These are phyloP conservation scores for Teunomyces stri DNA, from an alignment of 805 yeast species.

Conservation along the genomic window DNA sequence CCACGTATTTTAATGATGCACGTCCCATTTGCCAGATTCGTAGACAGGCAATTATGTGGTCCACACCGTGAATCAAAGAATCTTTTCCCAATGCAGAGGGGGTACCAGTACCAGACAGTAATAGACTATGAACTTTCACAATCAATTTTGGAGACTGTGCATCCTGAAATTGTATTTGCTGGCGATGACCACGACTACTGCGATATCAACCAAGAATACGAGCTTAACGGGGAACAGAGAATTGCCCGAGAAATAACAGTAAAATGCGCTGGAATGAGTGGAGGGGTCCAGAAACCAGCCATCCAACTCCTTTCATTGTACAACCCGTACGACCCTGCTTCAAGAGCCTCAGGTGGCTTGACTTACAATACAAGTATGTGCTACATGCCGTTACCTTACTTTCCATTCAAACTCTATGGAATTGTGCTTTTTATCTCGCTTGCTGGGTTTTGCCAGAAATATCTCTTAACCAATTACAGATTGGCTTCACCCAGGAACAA, in stretches of 20 bases:
- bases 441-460: slow-evolving; percentile 11
- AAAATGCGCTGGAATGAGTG: slow-evolving; percentile 88
- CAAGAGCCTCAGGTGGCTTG: slow-evolving; percentile 2
- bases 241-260: slow-evolving; percentile 67
- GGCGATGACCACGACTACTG: slow-evolving; percentile 99
- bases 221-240: slow-evolving; percentile 12
- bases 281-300: slow-evolving; percentile 85
- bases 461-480: slow-evolving; percentile 6
- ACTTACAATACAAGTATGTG: slow-evolving; percentile 49
- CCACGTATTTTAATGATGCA: slow-evolving; percentile 79
- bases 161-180: slow-evolving; percentile 71
- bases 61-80: slow-evolving; percentile 65
- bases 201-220: slow-evolving; percentile 56
- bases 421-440: slow-evolving; percentile 8
- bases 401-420: slow-evolving; percentile 16
- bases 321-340: slow-evolving; percentile 35
- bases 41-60: slow-evolving; percentile 67
- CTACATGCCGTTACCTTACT: slow-evolving; percentile 55
- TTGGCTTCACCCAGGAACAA: background rate
- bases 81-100: slow-evolving; percentile 65
- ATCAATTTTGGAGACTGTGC: slow-evolving; percentile 52
- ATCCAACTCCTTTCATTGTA: slow-evolving; percentile 74
- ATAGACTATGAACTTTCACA: slow-evolving; percentile 59
- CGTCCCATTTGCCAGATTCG: slow-evolving; percentile 80
- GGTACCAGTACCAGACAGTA: slow-evolving; percentile 90